Percentiles rank a stretch among this genome's conserved stretches.
Conservation (phyloP, 306 rosid genomes). For the Cucumis sativus region Cucumber_9930_V3 NC_026659.2:25351001-25351500, state of each 20-base stretch:
- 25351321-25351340: constrained; percentile 12
- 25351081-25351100: constrained; percentile 15
- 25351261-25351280: constrained; percentile 22
- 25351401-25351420: constrained; percentile 46
- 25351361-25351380: constrained; percentile 16
- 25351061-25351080: constrained; percentile 2
- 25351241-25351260: background rate
- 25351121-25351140: constrained; percentile 23
- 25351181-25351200: background rate
- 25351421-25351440: constrained; percentile 84
- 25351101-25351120: constrained; percentile 21
- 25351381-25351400: constrained; percentile 23
- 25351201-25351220: constrained; percentile 27
- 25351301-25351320: constrained; percentile 32
- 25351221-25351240: constrained; percentile 56
- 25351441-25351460: constrained; percentile 24
- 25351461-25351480: constrained; percentile 27
- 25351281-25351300: constrained; percentile 3
- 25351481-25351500: constrained; percentile 45
- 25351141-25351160: constrained; percentile 13
- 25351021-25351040: constrained; percentile 1
- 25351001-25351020: background rate
- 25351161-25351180: constrained; percentile 5
- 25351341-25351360: constrained; percentile 29
- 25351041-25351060: background rate